Conservation (phyloP, 2,329 filamentous ascomycete species). For the Fusarium nisikadoi region DNA sequence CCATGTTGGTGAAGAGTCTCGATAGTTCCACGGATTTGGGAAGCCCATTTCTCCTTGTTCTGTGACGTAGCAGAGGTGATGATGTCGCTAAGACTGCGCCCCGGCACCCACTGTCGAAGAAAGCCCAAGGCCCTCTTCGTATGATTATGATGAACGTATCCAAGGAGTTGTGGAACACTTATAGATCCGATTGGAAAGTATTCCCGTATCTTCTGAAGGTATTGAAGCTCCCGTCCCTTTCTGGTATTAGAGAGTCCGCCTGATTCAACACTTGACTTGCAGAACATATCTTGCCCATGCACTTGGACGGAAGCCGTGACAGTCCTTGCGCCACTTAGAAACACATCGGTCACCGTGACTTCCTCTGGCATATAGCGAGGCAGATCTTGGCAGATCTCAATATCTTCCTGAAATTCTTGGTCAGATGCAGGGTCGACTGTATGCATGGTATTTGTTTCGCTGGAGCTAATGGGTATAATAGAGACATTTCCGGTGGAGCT, state of each 20-base stretch:
- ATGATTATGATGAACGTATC: neutral
- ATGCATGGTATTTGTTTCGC: neutral
- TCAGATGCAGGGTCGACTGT: neutral
- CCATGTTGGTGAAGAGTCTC: neutral
- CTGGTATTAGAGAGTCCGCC: fast-evolving
- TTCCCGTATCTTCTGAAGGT: neutral
- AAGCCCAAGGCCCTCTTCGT: neutral
- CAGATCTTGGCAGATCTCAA: neutral
- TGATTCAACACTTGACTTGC: neutral
- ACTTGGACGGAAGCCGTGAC: neutral
- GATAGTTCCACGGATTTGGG: fast-evolving
- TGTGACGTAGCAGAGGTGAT: fast-evolving
- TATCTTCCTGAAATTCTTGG: fast-evolving
- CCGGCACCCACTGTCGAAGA: neutral
- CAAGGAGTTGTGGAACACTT: neutral
- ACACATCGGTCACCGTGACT: fast-evolving
- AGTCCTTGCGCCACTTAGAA: fast-evolving
- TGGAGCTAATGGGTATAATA: fast-evolving
- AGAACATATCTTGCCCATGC: neutral
- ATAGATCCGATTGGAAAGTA: neutral
- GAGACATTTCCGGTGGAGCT: fast-evolving
- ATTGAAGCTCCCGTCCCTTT: neutral
- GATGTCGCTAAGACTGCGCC: neutral
- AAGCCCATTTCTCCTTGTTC: neutral
- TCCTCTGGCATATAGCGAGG: neutral